These are phyloP conservation scores for Pichia inconspicua DNA, from an alignment of 1,139 yeast genomes.

Conservation along the genomic window DNA sequence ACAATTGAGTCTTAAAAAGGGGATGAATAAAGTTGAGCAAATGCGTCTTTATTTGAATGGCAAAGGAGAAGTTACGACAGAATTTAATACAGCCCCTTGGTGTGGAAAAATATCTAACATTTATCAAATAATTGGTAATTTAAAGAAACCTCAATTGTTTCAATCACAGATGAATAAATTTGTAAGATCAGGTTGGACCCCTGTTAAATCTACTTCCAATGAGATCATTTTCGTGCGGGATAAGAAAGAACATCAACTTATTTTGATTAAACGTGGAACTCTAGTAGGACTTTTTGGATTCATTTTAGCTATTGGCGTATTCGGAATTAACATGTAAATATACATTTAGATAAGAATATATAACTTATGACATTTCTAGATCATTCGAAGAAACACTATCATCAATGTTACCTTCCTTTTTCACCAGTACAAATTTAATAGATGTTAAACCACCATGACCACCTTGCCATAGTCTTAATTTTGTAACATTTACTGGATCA, in stretches of 20 bases:
- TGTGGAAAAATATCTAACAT: constrained; percentile 4
- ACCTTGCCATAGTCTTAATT: constrained; percentile 71
- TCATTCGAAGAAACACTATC: constrained; percentile 9
- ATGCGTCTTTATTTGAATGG: constrained; percentile 36
- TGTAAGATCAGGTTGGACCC: constrained; percentile 8
- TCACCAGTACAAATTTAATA: constrained; percentile 39
- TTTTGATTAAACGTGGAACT: not conserved
- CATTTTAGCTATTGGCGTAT: not conserved
- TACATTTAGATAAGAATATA: not conserved
- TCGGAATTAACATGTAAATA: not conserved
- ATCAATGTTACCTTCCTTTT: constrained; percentile 26
- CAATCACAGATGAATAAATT: not conserved
- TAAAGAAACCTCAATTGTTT: constrained; percentile 3
- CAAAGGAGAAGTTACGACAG: not conserved
- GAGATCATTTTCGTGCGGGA: constrained; percentile 5
- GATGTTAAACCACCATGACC: constrained; percentile 71
- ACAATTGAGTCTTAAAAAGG: not conserved
- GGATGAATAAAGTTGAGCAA: constrained; percentile 30
- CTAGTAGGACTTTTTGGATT: not conserved
- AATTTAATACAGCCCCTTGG: constrained; percentile 4
- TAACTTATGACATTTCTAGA: constrained; percentile 8
- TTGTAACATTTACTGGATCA: constrained; percentile 49
- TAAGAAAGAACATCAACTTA: not conserved
- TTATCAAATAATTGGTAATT: not conserved
- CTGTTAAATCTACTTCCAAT: constrained; percentile 5